Evolutionary conservation across 2,329 filamentous ascomycete genomes (phyloP).

Genomic region (Aspergillus novofumigatus): DNA sequence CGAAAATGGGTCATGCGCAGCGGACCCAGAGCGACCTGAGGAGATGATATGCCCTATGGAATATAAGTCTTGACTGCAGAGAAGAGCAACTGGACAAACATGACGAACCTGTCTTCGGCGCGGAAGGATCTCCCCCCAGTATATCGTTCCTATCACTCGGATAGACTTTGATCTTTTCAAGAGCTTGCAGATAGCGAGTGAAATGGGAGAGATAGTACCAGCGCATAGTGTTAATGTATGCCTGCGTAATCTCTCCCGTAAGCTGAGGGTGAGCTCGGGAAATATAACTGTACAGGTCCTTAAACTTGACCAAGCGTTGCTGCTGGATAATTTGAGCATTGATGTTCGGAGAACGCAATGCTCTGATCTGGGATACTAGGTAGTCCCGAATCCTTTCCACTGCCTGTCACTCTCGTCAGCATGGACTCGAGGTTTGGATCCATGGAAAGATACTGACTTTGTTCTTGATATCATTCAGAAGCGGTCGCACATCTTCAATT

Average conservation of each 20-base stretch:
- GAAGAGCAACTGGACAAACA: constrained; percentile 7
- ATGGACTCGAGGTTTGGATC: not conserved
- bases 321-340: constrained; percentile 97
- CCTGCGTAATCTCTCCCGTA: constrained; percentile 82
- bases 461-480: constrained; percentile 76
- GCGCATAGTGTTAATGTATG: constrained; percentile 97
- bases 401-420: constrained; percentile 50
- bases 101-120: constrained; percentile 53
- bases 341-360: constrained; percentile 87
- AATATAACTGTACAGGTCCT: constrained; percentile 81
- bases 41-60: constrained; percentile 34
- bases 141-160: constrained; percentile 77
- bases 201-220: constrained; percentile 98
- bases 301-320: constrained; percentile 82
- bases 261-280: constrained; percentile 76
- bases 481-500: constrained; percentile 74
- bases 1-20: constrained; percentile 76
- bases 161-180: constrained; percentile 82
- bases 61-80: constrained; percentile 10
- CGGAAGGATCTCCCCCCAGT: constrained; percentile 71
- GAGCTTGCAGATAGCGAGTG: constrained; percentile 74
- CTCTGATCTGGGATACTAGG: constrained; percentile 89
- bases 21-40: constrained; percentile 34
- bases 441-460: constrained; percentile 53
- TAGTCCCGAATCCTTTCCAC: constrained; percentile 92